phyloP scores from a whole-genome alignment of 2,329 filamentous ascomycete genomes.

The Biscogniauxia mediterranea region DNA sequence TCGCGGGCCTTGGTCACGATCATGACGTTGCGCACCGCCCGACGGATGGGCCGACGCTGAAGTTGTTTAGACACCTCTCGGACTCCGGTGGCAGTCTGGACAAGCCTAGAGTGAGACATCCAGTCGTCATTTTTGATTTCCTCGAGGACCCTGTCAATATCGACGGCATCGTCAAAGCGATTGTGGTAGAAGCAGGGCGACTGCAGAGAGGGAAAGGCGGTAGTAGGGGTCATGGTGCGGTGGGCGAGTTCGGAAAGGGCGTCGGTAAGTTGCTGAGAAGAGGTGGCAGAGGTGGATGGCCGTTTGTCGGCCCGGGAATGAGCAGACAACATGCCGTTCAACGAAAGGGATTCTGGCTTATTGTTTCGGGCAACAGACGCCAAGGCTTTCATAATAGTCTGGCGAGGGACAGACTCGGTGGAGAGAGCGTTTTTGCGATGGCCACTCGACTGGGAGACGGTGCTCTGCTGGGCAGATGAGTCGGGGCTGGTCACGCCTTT shows the following conservation, averaged over 20 bases:
- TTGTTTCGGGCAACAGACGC: constrained; percentile 63
- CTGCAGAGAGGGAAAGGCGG: constrained; percentile 67
- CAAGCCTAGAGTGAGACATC: constrained; percentile 88
- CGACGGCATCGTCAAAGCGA: constrained; percentile 92
- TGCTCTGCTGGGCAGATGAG: constrained; percentile 28
- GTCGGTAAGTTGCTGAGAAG: constrained; percentile 63
- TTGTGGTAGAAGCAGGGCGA: constrained; percentile 98
- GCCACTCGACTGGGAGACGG: constrained; percentile 24
- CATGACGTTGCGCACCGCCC: constrained; percentile 92
- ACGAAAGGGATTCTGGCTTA: constrained; percentile 61
- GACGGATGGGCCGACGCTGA: constrained; percentile 85
- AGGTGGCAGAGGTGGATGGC: constrained; percentile 42
- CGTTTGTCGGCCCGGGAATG: constrained; percentile 36
- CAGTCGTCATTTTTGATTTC: constrained; percentile 88
- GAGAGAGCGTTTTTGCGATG: constrained; percentile 54
- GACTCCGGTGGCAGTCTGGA: constrained; percentile 93
- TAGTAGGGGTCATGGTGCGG: constrained; percentile 43
- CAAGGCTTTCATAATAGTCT: constrained; percentile 80
- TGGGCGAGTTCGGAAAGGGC: constrained; percentile 54
- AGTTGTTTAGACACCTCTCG: constrained; percentile 95
- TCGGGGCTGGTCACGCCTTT: constrained; percentile 25
- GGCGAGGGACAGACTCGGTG: constrained; percentile 67
- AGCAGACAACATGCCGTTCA: constrained; percentile 58
- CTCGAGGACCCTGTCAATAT: constrained; percentile 91
- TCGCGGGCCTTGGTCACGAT: constrained; percentile 98